phyloP scores from a whole-genome alignment of 139 green algal genomes.

The Chlorella vulgaris region DNA sequence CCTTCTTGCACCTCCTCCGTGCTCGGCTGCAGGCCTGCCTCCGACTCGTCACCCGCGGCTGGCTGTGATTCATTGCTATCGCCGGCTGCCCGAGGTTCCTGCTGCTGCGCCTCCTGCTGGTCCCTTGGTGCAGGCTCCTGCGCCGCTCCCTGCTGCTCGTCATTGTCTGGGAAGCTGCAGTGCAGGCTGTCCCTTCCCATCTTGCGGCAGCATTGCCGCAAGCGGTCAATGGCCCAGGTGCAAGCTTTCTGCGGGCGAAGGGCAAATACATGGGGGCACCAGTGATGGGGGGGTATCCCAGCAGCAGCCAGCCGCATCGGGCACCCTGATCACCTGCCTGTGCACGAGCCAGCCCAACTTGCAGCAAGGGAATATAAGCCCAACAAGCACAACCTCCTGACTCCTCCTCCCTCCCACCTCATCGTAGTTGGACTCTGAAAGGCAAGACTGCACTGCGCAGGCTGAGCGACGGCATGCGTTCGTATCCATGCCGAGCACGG shows the following conservation, averaged over 20 bases:
- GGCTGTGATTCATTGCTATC: not conserved
- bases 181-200: slow-evolving; percentile 22
- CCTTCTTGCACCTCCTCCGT: no score
- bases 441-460: not conserved
- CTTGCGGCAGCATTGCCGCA: slow-evolving; percentile 37
- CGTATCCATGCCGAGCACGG: slow-evolving; percentile 12
- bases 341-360: no score
- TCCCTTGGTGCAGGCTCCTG: not conserved
- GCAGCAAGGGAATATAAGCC: no score
- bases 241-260: slow-evolving; percentile 16
- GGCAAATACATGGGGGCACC: not conserved
- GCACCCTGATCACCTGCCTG: no score
- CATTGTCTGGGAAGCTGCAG: slow-evolving; percentile 34
- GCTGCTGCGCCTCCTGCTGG: not conserved
- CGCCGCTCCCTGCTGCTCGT: not conserved
- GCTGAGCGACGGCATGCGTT: slow-evolving; percentile 1
- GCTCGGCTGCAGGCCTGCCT: not conserved
- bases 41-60: not conserved
- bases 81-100: not conserved
- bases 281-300: no score
- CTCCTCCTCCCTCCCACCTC: not conserved
- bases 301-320: no score
- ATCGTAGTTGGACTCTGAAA: slow-evolving; percentile 19
- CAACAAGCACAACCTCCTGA: no score
- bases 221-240: slow-evolving; percentile 33